Evolutionary conservation across 805 yeast genomes (phyloP), one percentile per base, ranked within the genome.

Genomic region (Candida pini): DNA sequence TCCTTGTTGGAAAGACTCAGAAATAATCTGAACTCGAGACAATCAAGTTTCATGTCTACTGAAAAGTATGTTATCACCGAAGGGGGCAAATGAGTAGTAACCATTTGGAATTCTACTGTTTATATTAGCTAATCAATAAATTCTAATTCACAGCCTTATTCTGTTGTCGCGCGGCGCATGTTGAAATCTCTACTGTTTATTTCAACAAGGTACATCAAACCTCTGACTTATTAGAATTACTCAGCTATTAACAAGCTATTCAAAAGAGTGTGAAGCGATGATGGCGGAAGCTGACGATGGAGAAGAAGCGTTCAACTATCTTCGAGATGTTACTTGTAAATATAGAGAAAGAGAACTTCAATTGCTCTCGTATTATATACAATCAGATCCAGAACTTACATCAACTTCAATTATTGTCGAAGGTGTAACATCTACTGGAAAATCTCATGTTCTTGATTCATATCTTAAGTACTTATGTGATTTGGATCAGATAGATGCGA

Each of bases 391-490:
- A 2, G 44, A 37, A 3, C 22, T 49, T 3, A 56, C 61, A 53
- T 54, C 59, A 0, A 64, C 70, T 1, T 49, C 64, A 6, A 30
- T 72, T 9, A 48, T 69, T 2, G 59, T 73, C 3, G 75, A 71
- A 45, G 79, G 80, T 0, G 62, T 66, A 37, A 57, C 63, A 34
- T 63, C 76, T 1, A 56, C 69, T 13, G 80, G 80, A 0, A 73
- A 73, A 44, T 54, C 76, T 2, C 55, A 53, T 35, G 58, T 65
- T 1, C 52, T 72, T 5, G 42, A 39, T 2, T 36, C 45, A 13
- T 68, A 57, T 38, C 47, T 71, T 12, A 31, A 56, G 6, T 36
- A 44, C 7, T 33, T 64, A 10, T 23, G 35, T 8, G 12, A 22
- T 2, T 23, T 18, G 4, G 31, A 34, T 12, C 48, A 47, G 2